phyloP scores from a whole-genome alignment of 352 stramenopile species.

The Pythium pyrilobum region DNA sequence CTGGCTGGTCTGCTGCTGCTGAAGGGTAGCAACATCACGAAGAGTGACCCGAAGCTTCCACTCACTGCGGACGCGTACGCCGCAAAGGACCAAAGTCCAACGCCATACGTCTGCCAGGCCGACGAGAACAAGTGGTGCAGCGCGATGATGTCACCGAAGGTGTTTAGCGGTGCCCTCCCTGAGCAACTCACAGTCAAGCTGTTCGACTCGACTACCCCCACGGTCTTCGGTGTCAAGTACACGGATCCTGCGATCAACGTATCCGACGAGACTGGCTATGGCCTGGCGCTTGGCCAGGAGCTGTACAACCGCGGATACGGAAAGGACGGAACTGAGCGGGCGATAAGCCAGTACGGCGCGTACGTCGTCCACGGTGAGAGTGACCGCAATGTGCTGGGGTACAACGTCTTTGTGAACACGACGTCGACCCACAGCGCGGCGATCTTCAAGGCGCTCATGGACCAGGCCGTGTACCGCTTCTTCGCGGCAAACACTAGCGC shows the following conservation, averaged over 20 bases:
- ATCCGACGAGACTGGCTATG: constrained; percentile 31
- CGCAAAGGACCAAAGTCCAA: constrained; percentile 22
- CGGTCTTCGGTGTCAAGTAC: constrained; percentile 48
- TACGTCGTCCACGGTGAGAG: constrained; percentile 40
- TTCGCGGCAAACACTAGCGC: constrained; percentile 29
- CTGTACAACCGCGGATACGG: constrained; percentile 39
- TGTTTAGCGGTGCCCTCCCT: constrained; percentile 25
- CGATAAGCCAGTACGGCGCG: constrained; percentile 28
- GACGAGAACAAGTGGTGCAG: constrained; percentile 32
- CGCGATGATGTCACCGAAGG: constrained; percentile 19
- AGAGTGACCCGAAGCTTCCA: constrained; percentile 27
- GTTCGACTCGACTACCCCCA: constrained; percentile 26
- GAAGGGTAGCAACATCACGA: constrained; percentile 22
- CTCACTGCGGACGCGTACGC: constrained; percentile 28
- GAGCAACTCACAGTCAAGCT: constrained; percentile 7
- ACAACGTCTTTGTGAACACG: constrained; percentile 69
- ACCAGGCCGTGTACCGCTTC: constrained; percentile 55
- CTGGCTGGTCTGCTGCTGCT: constrained; percentile 58
- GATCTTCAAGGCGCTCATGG: constrained; percentile 63
- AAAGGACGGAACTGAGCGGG: neutral
- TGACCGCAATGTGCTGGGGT: constrained; percentile 40
- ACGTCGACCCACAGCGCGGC: constrained; percentile 39
- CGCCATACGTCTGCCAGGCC: constrained; percentile 33
- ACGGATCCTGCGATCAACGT: constrained; percentile 37
- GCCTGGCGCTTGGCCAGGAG: constrained; percentile 32